These are phyloP conservation scores for Sergeia podlipaevii DNA, from an alignment of 208 protist species.

Conservation along the genomic window DNA sequence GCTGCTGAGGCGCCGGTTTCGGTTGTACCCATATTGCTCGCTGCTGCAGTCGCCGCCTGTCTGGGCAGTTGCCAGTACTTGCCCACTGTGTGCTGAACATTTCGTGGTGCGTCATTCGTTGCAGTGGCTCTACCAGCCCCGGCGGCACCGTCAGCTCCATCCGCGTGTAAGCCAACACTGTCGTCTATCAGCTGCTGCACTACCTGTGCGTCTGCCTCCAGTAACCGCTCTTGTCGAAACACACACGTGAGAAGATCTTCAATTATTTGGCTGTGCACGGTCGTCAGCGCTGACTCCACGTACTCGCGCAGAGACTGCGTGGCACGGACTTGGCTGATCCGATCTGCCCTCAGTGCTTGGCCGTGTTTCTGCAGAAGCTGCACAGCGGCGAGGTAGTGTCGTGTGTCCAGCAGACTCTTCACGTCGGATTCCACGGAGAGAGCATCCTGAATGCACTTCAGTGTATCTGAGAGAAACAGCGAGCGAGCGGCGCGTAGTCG, in stretches of 20 bases:
- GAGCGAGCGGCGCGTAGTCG: constrained; percentile 70
- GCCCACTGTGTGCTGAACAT: constrained; percentile 26
- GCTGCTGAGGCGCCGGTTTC: not conserved
- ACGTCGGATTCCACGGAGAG: constrained; percentile 56
- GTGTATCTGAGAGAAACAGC: constrained; percentile 57
- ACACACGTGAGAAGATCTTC: constrained; percentile 74
- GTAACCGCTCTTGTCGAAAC: constrained; percentile 62
- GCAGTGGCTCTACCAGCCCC: not conserved
- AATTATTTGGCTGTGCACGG: constrained; percentile 57
- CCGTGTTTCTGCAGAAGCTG: constrained; percentile 41
- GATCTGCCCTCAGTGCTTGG: constrained; percentile 26
- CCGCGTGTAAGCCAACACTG: constrained; percentile 16
- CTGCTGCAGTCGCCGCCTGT: not conserved
- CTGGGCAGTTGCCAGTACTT: constrained; percentile 32
- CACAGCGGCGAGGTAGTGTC: constrained; percentile 70
- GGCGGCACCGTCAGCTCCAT: not conserved
- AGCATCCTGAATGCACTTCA: constrained; percentile 47
- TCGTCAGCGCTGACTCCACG: constrained; percentile 40
- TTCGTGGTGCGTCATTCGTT: constrained; percentile 13
- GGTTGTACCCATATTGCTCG: not conserved
- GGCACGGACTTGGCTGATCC: constrained; percentile 43
- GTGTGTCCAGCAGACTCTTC: constrained; percentile 26
- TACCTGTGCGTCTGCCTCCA: constrained; percentile 55
- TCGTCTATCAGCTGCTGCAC: constrained; percentile 51
- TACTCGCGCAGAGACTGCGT: constrained; percentile 52